These are phyloP conservation scores for Arachis hypogaea DNA, from an alignment of 306 rosid species.

Conservation along the genomic window DNA sequence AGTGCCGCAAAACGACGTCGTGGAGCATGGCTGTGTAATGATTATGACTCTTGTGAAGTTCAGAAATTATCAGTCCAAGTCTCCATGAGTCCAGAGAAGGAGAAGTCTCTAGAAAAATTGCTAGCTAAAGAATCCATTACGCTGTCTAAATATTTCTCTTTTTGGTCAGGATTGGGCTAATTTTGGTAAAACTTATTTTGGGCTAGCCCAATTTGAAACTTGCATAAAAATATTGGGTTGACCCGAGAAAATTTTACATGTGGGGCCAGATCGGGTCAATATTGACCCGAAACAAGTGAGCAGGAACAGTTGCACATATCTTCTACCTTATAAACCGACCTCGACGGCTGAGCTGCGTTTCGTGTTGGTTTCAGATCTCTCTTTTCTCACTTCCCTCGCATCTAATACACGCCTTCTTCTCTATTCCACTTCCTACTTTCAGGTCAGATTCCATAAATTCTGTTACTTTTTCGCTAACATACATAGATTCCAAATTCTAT, in stretches of 20 bases:
- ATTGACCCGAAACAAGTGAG: background rate
- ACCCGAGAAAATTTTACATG: too few species aligned
- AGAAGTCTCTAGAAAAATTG: too few species aligned
- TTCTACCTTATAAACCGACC: constrained; percentile 17
- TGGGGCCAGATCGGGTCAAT: constrained; percentile 2
- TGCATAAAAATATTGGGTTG: too few species aligned
- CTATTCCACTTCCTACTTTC: constrained; percentile 22
- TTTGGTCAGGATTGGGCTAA: too few species aligned
- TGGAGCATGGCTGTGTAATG: background rate
- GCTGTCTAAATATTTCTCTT: too few species aligned
- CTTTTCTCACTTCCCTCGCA: background rate
- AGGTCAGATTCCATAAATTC: constrained; percentile 33
- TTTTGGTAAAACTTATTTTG: too few species aligned
- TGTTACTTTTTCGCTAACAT: background rate
- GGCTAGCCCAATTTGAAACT: too few species aligned
- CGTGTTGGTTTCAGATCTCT: constrained; percentile 44
- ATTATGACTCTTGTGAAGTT: too few species aligned
- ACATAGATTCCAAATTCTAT: constrained; percentile 14
- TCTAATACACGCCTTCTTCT: background rate
- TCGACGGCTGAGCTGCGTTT: constrained; percentile 35
- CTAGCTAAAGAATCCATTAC: too few species aligned
- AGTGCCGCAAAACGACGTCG: constrained; percentile 4
- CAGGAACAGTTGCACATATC: background rate
- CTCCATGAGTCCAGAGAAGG: too few species aligned
- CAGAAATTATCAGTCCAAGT: too few species aligned